phyloP scores from a whole-genome alignment of 2,329 filamentous ascomycete species.

The Colletotrichum sp. region DNA sequence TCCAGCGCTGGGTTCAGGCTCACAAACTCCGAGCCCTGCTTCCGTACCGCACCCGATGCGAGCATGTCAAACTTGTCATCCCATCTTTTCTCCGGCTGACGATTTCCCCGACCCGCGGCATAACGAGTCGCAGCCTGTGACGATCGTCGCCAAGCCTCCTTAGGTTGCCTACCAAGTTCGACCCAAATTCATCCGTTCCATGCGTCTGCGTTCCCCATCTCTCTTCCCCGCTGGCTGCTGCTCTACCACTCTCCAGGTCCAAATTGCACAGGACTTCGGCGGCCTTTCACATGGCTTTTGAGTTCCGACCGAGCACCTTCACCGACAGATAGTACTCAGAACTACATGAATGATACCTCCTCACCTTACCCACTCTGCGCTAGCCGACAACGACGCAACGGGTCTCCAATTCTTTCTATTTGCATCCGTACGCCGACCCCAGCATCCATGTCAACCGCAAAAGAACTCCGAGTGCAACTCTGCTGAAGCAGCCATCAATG shows the following conservation, averaged over 20 bases:
- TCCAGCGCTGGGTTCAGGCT: neutral
- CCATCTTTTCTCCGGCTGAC: conserved; percentile 16
- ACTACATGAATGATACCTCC: neutral
- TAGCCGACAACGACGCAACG: neutral
- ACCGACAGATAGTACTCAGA: neutral
- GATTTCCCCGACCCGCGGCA: conserved; percentile 20
- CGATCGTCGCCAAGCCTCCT: conserved; percentile 4
- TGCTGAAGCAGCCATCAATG: neutral
- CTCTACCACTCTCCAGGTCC: neutral
- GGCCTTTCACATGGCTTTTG: neutral
- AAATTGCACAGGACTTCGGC: neutral
- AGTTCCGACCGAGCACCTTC: neutral
- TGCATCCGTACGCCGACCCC: neutral
- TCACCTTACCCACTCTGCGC: neutral
- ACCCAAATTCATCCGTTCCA: neutral
- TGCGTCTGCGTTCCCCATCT: neutral
- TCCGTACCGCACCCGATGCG: neutral
- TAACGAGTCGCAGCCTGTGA: conserved; percentile 17
- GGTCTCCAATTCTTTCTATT: neutral
- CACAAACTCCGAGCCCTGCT: neutral
- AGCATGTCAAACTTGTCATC: conserved; percentile 17
- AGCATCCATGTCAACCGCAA: neutral
- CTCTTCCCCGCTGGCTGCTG: neutral
- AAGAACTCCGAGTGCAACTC: neutral
- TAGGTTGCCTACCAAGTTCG: neutral